A percentile compares a stretch with the other conserved stretches of the same genome.
These are phyloP conservation scores for Colletotrichum liaoningense DNA, from an alignment of 2,329 filamentous ascomycete species.

Conservation along the genomic window DNA sequence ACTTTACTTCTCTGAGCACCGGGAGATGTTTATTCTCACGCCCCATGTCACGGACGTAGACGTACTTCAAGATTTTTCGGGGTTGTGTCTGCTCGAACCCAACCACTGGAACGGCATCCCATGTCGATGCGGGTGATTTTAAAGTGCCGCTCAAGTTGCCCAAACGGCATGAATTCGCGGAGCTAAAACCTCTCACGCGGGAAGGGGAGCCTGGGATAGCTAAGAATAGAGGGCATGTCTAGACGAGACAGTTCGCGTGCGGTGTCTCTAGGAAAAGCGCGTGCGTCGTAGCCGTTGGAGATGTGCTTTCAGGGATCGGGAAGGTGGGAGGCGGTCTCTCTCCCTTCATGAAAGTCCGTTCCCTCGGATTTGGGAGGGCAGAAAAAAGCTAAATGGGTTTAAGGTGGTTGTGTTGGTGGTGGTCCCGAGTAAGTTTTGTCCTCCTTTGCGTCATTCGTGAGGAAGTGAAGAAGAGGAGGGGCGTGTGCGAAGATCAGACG, in stretches of 20 bases:
- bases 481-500: constrained; percentile 20
- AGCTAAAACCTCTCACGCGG: background rate
- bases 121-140: constrained; percentile 16
- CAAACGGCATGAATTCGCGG: constrained; percentile 28
- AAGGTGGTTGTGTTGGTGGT: constrained; percentile 7
- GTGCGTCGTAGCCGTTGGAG: background rate
- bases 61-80: background rate
- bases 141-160: constrained; percentile 14
- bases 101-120: constrained; percentile 14
- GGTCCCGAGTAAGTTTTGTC: background rate
- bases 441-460: constrained; percentile 13
- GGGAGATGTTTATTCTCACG: background rate
- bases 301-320: background rate
- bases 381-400: constrained; percentile 22
- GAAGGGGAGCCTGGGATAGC: background rate
- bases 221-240: constrained; percentile 33
- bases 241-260: constrained; percentile 25
- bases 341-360: background rate
- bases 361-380: background rate
- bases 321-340: background rate
- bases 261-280: background rate
- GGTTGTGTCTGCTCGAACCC: background rate
- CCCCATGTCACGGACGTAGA: background rate
- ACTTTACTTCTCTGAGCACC: background rate
- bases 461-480: background rate